A percentile compares a stretch with the other conserved stretches of the same genome.
Conservation (phyloP, 805 yeast species). For the Saccharomycopsis schoenii region DNA sequence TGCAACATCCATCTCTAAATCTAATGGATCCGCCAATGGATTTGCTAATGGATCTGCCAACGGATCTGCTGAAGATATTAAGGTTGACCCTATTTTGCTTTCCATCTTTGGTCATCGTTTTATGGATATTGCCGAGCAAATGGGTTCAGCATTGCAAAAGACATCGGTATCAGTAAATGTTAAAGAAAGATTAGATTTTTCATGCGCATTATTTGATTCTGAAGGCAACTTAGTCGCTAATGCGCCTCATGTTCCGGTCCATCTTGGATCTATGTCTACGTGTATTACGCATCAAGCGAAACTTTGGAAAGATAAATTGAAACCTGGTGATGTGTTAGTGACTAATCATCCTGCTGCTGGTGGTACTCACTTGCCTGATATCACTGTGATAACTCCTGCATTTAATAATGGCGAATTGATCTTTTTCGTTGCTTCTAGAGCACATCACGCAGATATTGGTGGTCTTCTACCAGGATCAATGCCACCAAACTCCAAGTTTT, state of each 20-base stretch:
- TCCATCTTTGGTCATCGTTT: conserved; percentile 77
- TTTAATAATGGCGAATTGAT: conserved; percentile 49
- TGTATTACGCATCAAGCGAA: conserved; percentile 60
- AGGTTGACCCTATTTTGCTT: conserved; percentile 57
- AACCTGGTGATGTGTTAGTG: conserved; percentile 66
- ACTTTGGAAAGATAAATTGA: conserved; percentile 52
- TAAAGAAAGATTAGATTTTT: conserved; percentile 73
- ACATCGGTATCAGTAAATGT: conserved; percentile 78
- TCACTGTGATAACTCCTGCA: conserved; percentile 88
- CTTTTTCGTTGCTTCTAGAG: conserved; percentile 88
- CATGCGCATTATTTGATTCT: conserved; percentile 74
- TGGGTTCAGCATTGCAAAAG: conserved; percentile 73
- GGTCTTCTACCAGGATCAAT: conserved; percentile 87
- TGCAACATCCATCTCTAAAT: conserved; percentile 21
- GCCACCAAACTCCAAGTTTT: conserved; percentile 83
- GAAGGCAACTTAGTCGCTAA: conserved; percentile 76
- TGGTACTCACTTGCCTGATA: conserved; percentile 86
- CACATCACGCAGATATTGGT: conserved; percentile 96
- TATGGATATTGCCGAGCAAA: conserved; percentile 86
- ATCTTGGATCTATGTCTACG: conserved; percentile 77
- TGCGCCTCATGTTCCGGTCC: conserved; percentile 86
- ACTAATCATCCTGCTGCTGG: conserved; percentile 78
- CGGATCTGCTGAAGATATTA: conserved; percentile 20
- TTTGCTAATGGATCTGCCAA: conserved; percentile 1
- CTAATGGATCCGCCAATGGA: background rate